These are phyloP conservation scores for Moringa oleifera DNA, from an alignment of 345 rosid genomes.

Conservation along the genomic window DNA sequence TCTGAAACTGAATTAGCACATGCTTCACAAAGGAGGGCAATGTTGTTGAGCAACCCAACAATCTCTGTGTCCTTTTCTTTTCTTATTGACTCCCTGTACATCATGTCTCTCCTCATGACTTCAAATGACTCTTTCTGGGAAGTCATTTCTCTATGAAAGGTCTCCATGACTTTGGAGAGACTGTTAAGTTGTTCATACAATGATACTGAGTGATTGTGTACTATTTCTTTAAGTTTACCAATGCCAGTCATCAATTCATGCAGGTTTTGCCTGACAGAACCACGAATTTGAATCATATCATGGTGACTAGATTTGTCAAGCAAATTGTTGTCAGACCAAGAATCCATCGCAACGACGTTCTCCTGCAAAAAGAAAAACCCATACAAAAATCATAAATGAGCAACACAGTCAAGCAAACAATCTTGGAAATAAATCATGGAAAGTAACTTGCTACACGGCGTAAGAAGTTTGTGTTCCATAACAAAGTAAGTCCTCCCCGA, in stretches of 20 bases:
- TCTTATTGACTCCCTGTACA: constrained; percentile 34
- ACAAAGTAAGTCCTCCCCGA: neutral
- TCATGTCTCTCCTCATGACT: constrained; percentile 37
- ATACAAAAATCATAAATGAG: neutral
- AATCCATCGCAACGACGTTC: constrained; percentile 28
- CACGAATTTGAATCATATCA: constrained; percentile 32
- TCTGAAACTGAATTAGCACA: constrained; percentile 53
- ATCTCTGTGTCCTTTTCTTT: constrained; percentile 51
- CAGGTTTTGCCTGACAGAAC: constrained; percentile 39
- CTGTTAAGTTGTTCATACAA: constrained; percentile 45
- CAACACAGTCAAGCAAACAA: constrained; percentile 1
- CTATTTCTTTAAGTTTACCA: constrained; percentile 39
- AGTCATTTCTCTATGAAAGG: constrained; percentile 29
- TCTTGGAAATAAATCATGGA: constrained; percentile 4
- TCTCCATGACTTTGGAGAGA: constrained; percentile 36
- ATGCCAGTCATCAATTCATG: constrained; percentile 45
- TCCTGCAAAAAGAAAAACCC: constrained; percentile 38
- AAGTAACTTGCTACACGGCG: neutral
- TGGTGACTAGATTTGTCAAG: constrained; percentile 38
- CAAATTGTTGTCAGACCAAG: constrained; percentile 32
- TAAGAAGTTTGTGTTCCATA: constrained; percentile 9
- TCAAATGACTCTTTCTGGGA: constrained; percentile 35
- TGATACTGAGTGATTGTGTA: constrained; percentile 40
- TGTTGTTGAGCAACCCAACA: constrained; percentile 38
- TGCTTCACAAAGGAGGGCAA: constrained; percentile 63